Evolutionary conservation across 2,329 filamentous ascomycete genomes (phyloP), one percentile per base, ranked within the genome.

Genomic region (Aspergillus sp.): DNA sequence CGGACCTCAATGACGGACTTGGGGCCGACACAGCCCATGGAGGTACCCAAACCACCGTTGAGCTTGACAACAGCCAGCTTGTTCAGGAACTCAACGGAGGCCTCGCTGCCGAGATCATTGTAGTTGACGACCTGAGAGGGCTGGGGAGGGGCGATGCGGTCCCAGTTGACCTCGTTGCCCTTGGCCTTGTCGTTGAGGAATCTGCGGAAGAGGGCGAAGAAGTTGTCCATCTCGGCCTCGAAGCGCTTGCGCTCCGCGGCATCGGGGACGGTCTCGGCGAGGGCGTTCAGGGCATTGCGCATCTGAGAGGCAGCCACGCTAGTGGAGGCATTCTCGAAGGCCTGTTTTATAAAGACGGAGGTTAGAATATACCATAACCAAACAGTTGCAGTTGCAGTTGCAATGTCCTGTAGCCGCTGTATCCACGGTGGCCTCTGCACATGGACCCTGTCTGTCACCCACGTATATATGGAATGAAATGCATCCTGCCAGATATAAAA

Each of bases 221-320:
- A 99, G 88, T 99, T 99, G 87, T 99, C 95, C 93, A 97, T 98
- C 82, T 99, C 94, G 4, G 93, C 96, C 83, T 98, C 94, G 79
- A 98, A 98, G 68, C 96, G 88, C 91, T 81, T 80, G 83, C 86
- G 88, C 76, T 86, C 83, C 32, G 77, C 82, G 59, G 90, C 84
- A 76, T 98, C 92, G 73, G 88, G 86, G 76, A 97, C 93, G 8
- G 89, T 90, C 82, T 99, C 95, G 71, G 91, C 86, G 65, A 99
- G 89, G 78, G 89, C 88, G 78, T 96, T 98, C 77, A 99, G 85
- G 64, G 92, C 86, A 86, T 99, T 99, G 80, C 95, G 92, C 95
- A 99, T 99, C 84, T 99, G 95, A 62, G 93, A 96, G 59, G 95
- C 95, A 64, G 95, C 95, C 68, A 99, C 94, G 72, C 92, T 97